Evolutionary conservation across 257 asterid genomes (phyloP), one percentile per base, ranked within the genome.

Genomic region (Solanum habrochaites): DNA sequence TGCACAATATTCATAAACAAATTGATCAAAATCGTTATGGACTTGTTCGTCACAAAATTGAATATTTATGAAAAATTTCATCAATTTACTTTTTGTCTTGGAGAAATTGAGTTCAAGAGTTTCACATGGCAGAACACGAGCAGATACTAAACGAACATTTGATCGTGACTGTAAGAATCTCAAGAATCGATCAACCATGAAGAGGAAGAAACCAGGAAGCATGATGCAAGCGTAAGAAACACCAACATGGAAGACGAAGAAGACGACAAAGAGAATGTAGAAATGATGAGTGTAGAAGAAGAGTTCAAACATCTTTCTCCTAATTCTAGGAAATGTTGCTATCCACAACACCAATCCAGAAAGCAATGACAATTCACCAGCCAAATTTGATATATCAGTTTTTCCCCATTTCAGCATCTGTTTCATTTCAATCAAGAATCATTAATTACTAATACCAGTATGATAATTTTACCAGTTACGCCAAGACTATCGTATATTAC

Each of bases 131-230:
- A 97, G 90, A 49, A 91, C 58, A 32, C 99, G 88, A 12, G 98
- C 93, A 0, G 95, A 94, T 77, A 94, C 56, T 5, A 93, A 83
- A 56, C 96, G 96, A 45, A 97, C 91, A n/a, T 90, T 81, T 78
- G 83, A 91, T 12, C 96, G 90, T 0, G 98, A 95, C 72, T 97
- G 98, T 62, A 97, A 88, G 93, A 95, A 94, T 40, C 99, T 86
- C 73, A 97, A 86, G 88, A 86, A 93, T 2, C 99, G 92, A 49
- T 97, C 98, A 49, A 97, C 71, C 87, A 92, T 58, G 94, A 97
- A 97, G 93, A 97, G 98, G 90, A 81, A 93, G 95, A 95, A 93
- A 66, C 97, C 98, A 0, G 99, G 99, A 71, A 97, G 94, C 94
- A 92, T 91, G n/a, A 94, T 87, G 90, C 89, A 85, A 39, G 93